Percentiles rank a stretch among this genome's conserved stretches.
Conservation (phyloP, 305 asterid genomes). For the Lippia alba region DNA sequence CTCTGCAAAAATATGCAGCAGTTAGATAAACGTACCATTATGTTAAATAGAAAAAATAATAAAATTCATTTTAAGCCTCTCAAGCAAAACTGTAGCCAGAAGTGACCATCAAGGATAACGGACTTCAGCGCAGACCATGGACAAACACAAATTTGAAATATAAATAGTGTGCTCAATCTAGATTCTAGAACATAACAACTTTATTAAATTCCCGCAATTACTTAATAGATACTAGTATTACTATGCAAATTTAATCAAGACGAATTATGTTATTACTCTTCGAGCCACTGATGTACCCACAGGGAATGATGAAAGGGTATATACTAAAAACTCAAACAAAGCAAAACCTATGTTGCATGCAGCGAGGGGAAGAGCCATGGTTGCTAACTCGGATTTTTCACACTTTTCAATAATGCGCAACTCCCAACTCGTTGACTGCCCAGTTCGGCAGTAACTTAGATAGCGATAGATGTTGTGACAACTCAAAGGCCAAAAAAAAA, state of each 20-base stretch:
- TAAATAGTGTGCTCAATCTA: neutral
- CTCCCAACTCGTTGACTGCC: conserved; percentile 22
- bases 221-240: conserved; percentile 9
- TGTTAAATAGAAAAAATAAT: conserved; percentile 14
- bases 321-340: conserved; percentile 16
- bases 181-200: neutral
- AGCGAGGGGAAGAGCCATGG: neutral
- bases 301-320: conserved; percentile 3
- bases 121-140: conserved; percentile 32
- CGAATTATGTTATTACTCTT: conserved; percentile 4
- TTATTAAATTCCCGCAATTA: neutral
- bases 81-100: conserved; percentile 15
- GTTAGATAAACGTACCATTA: conserved; percentile 34
- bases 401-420: conserved; percentile 15
- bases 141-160: neutral
- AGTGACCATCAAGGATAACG: conserved; percentile 12
- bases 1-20: conserved; percentile 61
- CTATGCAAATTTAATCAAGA: conserved; percentile 9
- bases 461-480: too few relatives aligned
- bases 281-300: conserved; percentile 20
- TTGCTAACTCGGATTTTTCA: conserved; percentile 6
- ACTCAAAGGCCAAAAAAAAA: too few relatives aligned
- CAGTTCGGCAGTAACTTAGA: neutral
- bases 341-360: conserved; percentile 9
- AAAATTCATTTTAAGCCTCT: conserved; percentile 14